These are phyloP conservation scores for Lactarius sp. DNA, from an alignment of 768 basidiomycete genomes.

Conservation along the genomic window DNA sequence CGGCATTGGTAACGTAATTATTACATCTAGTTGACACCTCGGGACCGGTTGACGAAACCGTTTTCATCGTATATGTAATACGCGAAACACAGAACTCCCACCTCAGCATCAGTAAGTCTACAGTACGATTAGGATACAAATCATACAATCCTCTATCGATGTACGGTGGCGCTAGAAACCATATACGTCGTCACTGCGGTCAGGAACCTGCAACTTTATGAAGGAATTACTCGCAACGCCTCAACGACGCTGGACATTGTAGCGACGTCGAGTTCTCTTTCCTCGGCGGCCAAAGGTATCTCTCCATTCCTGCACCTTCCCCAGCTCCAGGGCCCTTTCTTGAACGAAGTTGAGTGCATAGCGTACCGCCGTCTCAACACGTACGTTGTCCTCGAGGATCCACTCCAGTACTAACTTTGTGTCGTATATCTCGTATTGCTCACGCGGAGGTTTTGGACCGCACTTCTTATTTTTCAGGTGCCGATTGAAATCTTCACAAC, in stretches of 20 bases:
- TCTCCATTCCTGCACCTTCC: neutral
- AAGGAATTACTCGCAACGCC: neutral
- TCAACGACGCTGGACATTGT: neutral
- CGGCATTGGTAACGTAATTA: too few species aligned
- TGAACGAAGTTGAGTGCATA: neutral
- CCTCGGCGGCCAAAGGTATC: neutral
- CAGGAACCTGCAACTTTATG: neutral
- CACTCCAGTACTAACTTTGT: neutral
- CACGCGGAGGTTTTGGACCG: neutral
- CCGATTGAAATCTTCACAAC: neutral
- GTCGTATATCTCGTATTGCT: neutral
- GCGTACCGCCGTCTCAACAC: neutral
- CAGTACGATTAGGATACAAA: too few species aligned
- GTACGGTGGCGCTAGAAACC: too few species aligned
- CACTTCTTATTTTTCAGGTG: neutral
- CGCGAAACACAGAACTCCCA: neutral
- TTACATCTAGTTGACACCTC: neutral
- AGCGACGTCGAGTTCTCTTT: neutral
- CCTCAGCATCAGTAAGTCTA: neutral
- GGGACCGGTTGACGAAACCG: neutral
- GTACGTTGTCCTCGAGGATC: neutral
- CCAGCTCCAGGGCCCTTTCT: neutral
- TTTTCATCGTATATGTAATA: neutral
- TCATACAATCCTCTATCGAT: too few species aligned
- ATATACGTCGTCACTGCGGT: too few species aligned